Percentiles rank a stretch among this genome's conserved stretches.
Evolutionary conservation across 371 early-diverging fungal species (phyloP).

Genomic region (Umbelopsis sp.): DNA sequence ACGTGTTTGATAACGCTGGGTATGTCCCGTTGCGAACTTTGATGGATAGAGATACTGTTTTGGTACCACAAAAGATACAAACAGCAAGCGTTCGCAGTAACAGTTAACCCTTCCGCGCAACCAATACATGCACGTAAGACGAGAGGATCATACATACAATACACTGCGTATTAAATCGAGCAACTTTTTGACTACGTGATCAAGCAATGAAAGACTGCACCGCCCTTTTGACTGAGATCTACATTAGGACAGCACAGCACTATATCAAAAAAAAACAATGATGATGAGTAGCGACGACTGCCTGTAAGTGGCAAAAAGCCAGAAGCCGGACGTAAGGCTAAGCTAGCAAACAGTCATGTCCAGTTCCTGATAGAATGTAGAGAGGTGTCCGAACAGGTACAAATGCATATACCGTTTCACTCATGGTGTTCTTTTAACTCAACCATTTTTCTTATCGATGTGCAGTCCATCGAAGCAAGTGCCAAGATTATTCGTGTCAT

Average conservation of each 20-base stretch:
- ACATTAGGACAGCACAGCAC: conserved; percentile 21
- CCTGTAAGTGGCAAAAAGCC: conserved; percentile 17
- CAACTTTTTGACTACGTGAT: conserved; percentile 16
- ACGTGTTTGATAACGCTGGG: too few species aligned
- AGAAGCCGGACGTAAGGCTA: background rate
- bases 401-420: too few species aligned
- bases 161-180: conserved; percentile 24
- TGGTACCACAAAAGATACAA: too few species aligned
- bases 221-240: conserved; percentile 24
- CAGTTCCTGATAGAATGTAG: conserved; percentile 11
- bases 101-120: too few species aligned
- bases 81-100: too few species aligned
- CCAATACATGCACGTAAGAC: background rate
- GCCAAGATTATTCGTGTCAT: conserved; percentile 11
- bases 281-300: conserved; percentile 20
- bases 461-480: background rate
- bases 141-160: conserved; percentile 22
- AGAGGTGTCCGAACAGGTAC: too few species aligned
- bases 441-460: background rate
- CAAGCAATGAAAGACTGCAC: conserved; percentile 1
- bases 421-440: too few species aligned
- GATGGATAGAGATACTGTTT: background rate
- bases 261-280: conserved; percentile 20
- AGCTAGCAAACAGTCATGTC: conserved; percentile 16
- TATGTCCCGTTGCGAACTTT: too few species aligned